Base-by-base conservation (phyloP, 225 moss, liverwort and hornwort genomes). In the Sphagnum tenellum region DNA sequence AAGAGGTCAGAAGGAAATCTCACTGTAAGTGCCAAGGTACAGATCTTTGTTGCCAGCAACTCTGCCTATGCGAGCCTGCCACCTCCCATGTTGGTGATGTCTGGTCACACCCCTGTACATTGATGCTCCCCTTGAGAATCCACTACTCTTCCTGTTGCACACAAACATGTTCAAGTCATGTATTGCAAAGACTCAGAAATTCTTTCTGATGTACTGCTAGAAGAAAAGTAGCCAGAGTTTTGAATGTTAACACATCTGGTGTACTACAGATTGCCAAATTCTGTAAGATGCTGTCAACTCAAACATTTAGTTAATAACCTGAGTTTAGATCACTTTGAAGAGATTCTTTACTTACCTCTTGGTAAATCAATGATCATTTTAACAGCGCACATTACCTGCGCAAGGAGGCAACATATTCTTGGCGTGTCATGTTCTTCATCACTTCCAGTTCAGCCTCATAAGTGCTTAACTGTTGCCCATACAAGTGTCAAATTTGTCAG, bases 31-130 rank as follows among this genome's bases (percentile, higher is more conserved):
- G 57, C 96, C 96, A 50, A 93, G 76, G 62, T 93, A 98, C 59
- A 98, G 89, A 62, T 98, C 92, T 76, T 98, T 98, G 70, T 98
- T 98, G 71, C 96, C 96, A 52, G 92, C 92, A 10, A 98, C 93
- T 44, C 96, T 76, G 55, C 96, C 96, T 11, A 98, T 98, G 29
- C 96, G 85, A 58, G 96, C 96, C 73, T 98, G 92, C 96, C 96
- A 98, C 70, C 96, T 78, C 9, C 96, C 96, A 71, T 98, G 90
- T 79, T 98, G 93, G 54, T 98, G 96, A 69, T 98, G 96, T 69
- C 96, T 80, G 76, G 96, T 93, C 61, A 98, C 93, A 9, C 96
- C 96, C 9, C 93, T 90, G 63, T 98, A 98, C 58, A 92, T 89
- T 2, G 93, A 98, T 45, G 93, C 96, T 57, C 96, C 96, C 64